These are phyloP conservation scores for Starmera stellimalicola DNA, from an alignment of 1,139 yeast genomes.

Conservation along the genomic window DNA sequence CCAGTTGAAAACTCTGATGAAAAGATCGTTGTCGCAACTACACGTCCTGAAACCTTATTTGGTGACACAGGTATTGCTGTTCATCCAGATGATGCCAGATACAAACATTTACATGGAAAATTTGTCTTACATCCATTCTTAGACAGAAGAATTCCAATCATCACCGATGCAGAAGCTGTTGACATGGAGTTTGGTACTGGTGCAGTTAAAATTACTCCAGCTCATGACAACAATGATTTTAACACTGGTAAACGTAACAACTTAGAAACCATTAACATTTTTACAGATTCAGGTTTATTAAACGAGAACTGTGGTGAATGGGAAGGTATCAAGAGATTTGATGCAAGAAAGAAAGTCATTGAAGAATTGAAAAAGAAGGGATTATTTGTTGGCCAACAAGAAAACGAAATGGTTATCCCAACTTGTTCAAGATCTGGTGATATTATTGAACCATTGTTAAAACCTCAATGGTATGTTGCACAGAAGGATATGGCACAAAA, in stretches of 20 bases:
- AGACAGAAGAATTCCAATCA: conserved; percentile 77
- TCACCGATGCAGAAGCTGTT: conserved; percentile 86
- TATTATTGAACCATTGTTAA: conserved; percentile 88
- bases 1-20: conserved; percentile 86
- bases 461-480: conserved; percentile 99
- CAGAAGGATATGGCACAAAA: conserved; percentile 84
- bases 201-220: conserved; percentile 98
- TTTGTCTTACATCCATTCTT: conserved; percentile 85
- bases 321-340: conserved; percentile 87
- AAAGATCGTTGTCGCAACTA: conserved; percentile 85
- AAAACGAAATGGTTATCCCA: conserved; percentile 94
- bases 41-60: conserved; percentile 96
- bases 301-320: conserved; percentile 93
- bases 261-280: conserved; percentile 79
- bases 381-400: conserved; percentile 73
- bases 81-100: conserved; percentile 90
- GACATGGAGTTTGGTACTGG: conserved; percentile 99
- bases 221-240: conserved; percentile 96
- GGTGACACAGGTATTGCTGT: conserved; percentile 98
- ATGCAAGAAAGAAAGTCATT: conserved; percentile 82
- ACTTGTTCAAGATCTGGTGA: conserved; percentile 94
- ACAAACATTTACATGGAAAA: conserved; percentile 91
- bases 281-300: conserved; percentile 85
- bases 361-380: conserved; percentile 70
- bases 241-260: conserved; percentile 90